Evolutionary conservation across 805 yeast genomes (phyloP), one percentile per base, ranked within the genome.

Genomic region (Teunomyces pallodes): DNA sequence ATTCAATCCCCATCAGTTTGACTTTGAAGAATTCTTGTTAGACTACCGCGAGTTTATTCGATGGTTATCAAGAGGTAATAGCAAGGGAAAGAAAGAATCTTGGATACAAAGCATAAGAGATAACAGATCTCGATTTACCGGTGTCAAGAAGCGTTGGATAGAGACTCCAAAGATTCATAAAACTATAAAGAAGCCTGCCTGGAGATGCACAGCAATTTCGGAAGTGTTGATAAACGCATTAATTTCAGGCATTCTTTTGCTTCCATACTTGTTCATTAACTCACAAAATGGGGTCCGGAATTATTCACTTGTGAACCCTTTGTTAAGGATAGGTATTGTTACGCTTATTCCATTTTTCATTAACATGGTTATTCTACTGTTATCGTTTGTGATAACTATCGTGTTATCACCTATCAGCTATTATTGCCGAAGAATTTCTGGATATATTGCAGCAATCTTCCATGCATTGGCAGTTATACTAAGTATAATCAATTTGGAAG

Each of bases 31-130:
- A 33, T 77, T 76, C 52, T 73, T 78, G 50, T 51, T 77, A 13
- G 83, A 79, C 53, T 79, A 79, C 56, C 55, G 81, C 16, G 75
- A 75, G 14, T 72, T 67, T 44, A 59, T 78, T 2, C 75, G 86
- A 50, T 91, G 97, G 97, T 64, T 92, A 43, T 81, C 85, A 3
- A 75, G 90, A 51, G 97, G 97, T 8, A 89, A 90, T 61, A 69
- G 82, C 14, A 75, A 74, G 54, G 80, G 80, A 75, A 84, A 81
- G 55, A 65, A 69, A 45, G 81, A 84, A 59, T 88, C 96, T 0
- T 91, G 98, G 98, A 78, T 85, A 46, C 83, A 82, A 2, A 84
- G 76, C 59, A 83, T 82, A 24, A 68, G 64, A 39, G 12, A 28
- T 1, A 47, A 54, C 3, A 46, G 74, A 35, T 48, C 62, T 0